Percentiles rank a stretch among this genome's conserved stretches.
Conservation (phyloP, 495 filamentous ascomycete genomes). For the Chaetomium fimeti region DNA sequence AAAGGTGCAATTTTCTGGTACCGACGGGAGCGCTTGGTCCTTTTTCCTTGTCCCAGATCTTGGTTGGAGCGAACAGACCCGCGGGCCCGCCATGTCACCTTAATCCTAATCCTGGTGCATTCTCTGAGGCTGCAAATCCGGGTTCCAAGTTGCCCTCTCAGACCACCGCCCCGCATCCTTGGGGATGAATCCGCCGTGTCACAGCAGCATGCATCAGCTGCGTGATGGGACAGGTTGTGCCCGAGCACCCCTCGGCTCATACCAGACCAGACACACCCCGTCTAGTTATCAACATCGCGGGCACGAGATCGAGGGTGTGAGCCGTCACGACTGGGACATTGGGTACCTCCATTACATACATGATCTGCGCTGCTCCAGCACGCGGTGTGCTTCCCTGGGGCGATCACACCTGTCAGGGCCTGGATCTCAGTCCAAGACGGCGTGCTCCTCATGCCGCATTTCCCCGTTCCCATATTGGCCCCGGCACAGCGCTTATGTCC, state of each 20-base stretch:
- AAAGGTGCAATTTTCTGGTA: constrained; percentile 15
- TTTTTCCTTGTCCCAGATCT: neutral
- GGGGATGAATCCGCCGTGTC: constrained; percentile 3
- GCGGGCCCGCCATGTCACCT: neutral
- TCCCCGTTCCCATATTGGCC: neutral
- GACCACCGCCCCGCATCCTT: neutral
- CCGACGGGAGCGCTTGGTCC: constrained; percentile 19
- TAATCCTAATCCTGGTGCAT: neutral
- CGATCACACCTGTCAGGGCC: constrained; percentile 7
- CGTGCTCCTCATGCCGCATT: neutral
- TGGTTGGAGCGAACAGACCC: neutral
- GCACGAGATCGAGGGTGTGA: no score
- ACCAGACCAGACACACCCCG: neutral
- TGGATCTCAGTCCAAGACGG: neutral
- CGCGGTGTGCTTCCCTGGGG: constrained; percentile 4
- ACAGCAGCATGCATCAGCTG: neutral
- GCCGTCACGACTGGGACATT: neutral
- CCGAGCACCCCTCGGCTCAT: neutral
- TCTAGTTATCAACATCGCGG: no score
- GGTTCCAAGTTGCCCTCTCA: neutral
- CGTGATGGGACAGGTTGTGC: neutral
- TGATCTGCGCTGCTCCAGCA: constrained; percentile 7
- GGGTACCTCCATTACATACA: neutral
- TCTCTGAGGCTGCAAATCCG: neutral
- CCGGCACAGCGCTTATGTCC: neutral